Evolutionary conservation across 2,329 filamentous ascomycete species (phyloP), one percentile per base, ranked within the genome.

Genomic region (Arthrinium puccinioides): DNA sequence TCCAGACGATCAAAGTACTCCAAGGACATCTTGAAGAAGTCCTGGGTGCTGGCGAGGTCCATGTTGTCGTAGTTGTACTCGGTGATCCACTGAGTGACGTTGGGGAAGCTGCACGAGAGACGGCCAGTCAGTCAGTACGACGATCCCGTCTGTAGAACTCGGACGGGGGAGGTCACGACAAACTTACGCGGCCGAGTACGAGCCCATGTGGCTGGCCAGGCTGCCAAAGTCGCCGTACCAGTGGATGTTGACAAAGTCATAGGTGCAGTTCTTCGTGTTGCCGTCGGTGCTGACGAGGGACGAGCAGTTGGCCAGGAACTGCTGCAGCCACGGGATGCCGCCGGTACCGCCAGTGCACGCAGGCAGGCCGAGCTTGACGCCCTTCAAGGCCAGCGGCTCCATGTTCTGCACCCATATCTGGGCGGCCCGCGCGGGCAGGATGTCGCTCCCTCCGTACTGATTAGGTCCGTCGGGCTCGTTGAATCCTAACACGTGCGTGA

Each of bases 381-480:
- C 81, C 49, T 78, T 59, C 44, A 72, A 57, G 32, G 70, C 69
- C 41, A 92, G 63, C 0, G 86, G 85, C 46, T 84, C 73, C 39
- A 92, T 76, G 51, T 87, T 78, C 27, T 67, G 65, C 21, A 82
- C 76, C 84, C 84, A 92, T 7, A 77, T 70, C 36, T 69, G 56
- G 2, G 85, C 86, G 0, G 85, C 86, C 2, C 61, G 55, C 8
- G 63, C 54, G 0, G 83, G 76, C 2, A 66, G 54, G 16, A 89
- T 62, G 44, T 75, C 64, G 44, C 75, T 82, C 4, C 85, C 85
- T 27, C 82, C 82, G 8, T 64, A 70, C 2, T 53, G 49, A 2
- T 63, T 56, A n/a, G n/a, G n/a, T 13, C 73, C 76, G 52, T 90
- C 83, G 1, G 86, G 86, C 54, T 92, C 86, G 59, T 92, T 90